Evolutionary conservation across 2,329 filamentous ascomycete genomes (phyloP).

Genomic region (Colletotrichum tanaceti): DNA sequence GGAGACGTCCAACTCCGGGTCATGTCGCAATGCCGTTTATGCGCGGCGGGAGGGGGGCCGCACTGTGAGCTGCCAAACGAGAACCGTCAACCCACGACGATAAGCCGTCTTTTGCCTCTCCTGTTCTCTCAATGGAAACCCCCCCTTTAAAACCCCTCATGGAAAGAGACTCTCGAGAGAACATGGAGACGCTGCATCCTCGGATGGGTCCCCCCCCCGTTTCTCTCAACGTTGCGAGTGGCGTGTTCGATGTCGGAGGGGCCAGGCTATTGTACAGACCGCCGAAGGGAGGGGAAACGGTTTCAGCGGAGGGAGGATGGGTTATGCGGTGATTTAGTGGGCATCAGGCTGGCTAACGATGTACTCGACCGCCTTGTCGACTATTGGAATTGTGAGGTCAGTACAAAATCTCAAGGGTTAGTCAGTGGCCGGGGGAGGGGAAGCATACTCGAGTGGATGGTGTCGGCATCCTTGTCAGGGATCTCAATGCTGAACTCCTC

Average conservation of each 20-base stretch:
- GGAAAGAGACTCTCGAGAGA: constrained; percentile 20
- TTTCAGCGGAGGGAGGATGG: constrained; percentile 22
- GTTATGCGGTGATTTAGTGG: constrained; percentile 61
- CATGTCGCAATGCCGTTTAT: constrained; percentile 43
- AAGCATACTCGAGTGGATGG: constrained; percentile 88
- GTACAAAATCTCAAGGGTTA: not conserved
- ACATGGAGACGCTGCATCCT: constrained; percentile 29
- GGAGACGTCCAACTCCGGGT: constrained; percentile 29
- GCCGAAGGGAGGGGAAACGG: constrained; percentile 35
- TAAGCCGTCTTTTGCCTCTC: constrained; percentile 19
- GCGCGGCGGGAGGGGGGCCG: constrained; percentile 29
- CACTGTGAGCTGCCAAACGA: constrained; percentile 32
- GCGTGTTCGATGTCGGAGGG: constrained; percentile 32
- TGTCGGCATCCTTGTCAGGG: constrained; percentile 95
- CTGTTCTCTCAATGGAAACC: constrained; percentile 9
- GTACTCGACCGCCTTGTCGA: constrained; percentile 95
- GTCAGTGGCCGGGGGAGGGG: not conserved
- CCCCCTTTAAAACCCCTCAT: constrained; percentile 4
- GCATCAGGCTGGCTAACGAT: constrained; percentile 93
- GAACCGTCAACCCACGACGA: constrained; percentile 30
- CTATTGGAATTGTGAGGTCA: constrained; percentile 58
- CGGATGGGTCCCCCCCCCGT: constrained; percentile 17
- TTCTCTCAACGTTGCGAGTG: constrained; percentile 36
- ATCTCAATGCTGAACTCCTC: constrained; percentile 96
- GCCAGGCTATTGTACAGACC: constrained; percentile 41